Evolutionary conservation across 2,329 filamentous ascomycete species (phyloP).

Genomic region (Fusarium buharicum): DNA sequence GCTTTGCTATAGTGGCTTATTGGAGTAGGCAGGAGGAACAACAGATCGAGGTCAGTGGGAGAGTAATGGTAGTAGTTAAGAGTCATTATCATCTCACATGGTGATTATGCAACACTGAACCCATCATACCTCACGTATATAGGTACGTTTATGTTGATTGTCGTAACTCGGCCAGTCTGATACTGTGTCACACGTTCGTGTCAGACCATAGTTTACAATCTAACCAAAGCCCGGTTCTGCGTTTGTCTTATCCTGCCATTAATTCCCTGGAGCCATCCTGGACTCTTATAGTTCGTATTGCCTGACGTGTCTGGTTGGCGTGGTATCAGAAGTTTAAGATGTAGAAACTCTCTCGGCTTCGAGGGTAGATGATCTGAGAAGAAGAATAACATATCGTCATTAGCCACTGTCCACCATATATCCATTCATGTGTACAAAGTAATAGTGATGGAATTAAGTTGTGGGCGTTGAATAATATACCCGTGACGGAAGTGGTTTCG

Average conservation of each 20-base stretch:
- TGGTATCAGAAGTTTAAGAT: not conserved
- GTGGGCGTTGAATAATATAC: conserved; percentile 31
- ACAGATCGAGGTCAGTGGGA: too few relatives aligned
- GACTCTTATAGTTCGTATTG: conserved; percentile 10
- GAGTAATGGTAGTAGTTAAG: too few relatives aligned
- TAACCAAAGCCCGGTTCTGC: conserved; percentile 8
- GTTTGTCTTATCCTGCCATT: conserved; percentile 29
- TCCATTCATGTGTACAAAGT: conserved; percentile 20
- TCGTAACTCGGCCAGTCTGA: too few relatives aligned
- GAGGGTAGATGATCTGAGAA: too few relatives aligned
- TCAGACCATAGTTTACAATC: not conserved
- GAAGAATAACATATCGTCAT: too few relatives aligned
- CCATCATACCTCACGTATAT: too few relatives aligned
- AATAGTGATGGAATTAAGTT: conserved; percentile 26
- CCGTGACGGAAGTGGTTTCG: conserved; percentile 36
- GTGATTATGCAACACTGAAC: too few relatives aligned
- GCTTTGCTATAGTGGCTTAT: too few relatives aligned
- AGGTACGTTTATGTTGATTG: too few relatives aligned
- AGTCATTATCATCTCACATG: too few relatives aligned
- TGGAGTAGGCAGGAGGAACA: too few relatives aligned
- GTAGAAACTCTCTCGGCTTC: not conserved
- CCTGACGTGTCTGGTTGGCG: not conserved
- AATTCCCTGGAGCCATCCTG: conserved; percentile 22
- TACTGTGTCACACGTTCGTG: not conserved
- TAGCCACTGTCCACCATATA: not conserved